Percentiles rank a stretch among this genome's conserved stretches.
Evolutionary conservation across 176 grass and related monocot species (phyloP).

Genomic region (Avena atlantica): DNA sequence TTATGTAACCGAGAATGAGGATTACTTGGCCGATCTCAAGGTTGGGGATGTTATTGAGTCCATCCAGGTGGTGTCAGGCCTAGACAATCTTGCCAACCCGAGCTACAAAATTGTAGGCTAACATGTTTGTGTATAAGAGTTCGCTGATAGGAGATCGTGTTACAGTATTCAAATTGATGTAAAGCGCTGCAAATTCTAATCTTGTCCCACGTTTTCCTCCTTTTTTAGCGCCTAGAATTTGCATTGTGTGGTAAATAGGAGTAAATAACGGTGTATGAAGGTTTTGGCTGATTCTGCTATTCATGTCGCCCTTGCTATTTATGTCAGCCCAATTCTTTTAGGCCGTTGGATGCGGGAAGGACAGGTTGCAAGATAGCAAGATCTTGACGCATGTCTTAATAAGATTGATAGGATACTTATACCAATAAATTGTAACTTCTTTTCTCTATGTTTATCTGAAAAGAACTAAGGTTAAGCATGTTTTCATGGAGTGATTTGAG

Average conservation of each 20-base stretch:
- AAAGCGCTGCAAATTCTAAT: conserved; percentile 32
- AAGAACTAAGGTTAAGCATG: too few relatives aligned
- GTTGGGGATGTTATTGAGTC: conserved; percentile 98
- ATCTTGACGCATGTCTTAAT: too few relatives aligned
- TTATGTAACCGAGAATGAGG: conserved; percentile 90
- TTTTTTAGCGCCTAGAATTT: conserved; percentile 21
- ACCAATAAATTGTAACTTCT: too few relatives aligned
- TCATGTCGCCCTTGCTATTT: too few relatives aligned
- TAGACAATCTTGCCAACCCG: conserved; percentile 92
- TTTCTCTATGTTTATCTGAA: too few relatives aligned
- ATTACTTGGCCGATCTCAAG: conserved; percentile 88
- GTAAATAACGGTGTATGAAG: too few relatives aligned
- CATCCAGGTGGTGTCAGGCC: conserved; percentile 84
- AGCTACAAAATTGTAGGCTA: conserved; percentile 95
- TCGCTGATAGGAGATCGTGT: conserved; percentile 29
- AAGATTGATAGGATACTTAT: too few relatives aligned
- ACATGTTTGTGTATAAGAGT: conserved; percentile 29
- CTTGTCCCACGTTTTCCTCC: not conserved
- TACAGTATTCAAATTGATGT: conserved; percentile 26
- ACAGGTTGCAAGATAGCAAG: too few relatives aligned
- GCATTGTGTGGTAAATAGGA: not conserved
- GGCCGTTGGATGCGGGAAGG: too few relatives aligned
- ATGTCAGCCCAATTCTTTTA: too few relatives aligned
- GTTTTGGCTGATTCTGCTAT: too few relatives aligned
- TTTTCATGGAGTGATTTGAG: too few relatives aligned